A percentile compares a stretch with the other conserved stretches of the same genome.
phyloP scores from a whole-genome alignment of 2,329 filamentous ascomycete species.

The Sporothrix phasma region DNA sequence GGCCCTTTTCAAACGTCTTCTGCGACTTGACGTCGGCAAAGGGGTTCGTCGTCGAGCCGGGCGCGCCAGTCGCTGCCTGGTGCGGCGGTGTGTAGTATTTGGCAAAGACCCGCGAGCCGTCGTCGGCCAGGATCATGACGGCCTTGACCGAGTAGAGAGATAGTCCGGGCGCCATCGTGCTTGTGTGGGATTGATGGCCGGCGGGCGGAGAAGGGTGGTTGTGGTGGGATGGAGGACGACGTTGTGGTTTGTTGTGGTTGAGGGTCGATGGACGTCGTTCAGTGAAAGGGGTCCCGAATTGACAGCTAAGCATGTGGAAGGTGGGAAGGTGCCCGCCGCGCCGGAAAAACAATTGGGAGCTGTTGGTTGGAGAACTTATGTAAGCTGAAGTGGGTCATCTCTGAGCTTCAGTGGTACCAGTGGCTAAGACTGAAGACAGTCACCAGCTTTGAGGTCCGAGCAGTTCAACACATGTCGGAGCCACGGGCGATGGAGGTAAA shows the following conservation, averaged over 20 bases:
- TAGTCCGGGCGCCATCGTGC: conserved; percentile 21
- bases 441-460: too few species aligned
- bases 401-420: background rate
- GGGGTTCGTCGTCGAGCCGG: conserved; percentile 33
- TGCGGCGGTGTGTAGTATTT: conserved; percentile 76
- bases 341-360: conserved; percentile 15
- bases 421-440: too few species aligned
- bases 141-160: conserved; percentile 23
- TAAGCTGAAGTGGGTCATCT: background rate
- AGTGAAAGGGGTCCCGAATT: conserved; percentile 4
- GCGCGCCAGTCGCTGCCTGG: conserved; percentile 23
- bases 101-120: conserved; percentile 82
- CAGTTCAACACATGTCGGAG: too few species aligned
- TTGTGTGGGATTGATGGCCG: conserved; percentile 10
- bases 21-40: conserved; percentile 88
- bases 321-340: conserved; percentile 10
- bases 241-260: background rate
- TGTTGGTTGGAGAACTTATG: background rate
- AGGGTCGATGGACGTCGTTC: background rate
- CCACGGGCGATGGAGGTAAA: too few species aligned
- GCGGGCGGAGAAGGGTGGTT: background rate
- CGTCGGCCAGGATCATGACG: conserved; percentile 60
- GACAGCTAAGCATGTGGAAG: conserved; percentile 12
- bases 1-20: conserved; percentile 91
- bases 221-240: background rate